Base-by-base conservation (phyloP, 2,329 filamentous ascomycete species). In the Fusarium pseudonygamai region DNA sequence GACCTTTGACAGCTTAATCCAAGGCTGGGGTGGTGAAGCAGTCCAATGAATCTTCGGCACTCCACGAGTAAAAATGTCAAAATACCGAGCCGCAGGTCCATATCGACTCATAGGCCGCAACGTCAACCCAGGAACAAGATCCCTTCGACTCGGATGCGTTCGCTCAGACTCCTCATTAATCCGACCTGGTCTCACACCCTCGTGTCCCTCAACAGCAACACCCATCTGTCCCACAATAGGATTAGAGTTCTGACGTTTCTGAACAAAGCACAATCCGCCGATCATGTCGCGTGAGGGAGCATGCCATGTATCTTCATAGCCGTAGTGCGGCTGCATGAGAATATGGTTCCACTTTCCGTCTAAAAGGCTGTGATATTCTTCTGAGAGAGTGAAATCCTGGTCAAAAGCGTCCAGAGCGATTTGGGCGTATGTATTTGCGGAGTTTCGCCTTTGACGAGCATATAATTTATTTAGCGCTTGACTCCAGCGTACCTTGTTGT, bases 51-150 rank as follows among this genome's bases (percentile, higher is more conserved):
- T 89, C 13, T 83, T 81, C 6, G 83, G 80, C 1, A 85, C 86
- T 20, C 91, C 90, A 7, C 89, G 86, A 12, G 86, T 87, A 75
- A 89, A 93, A 34, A 93, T 82, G 28, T 93, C 91, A 60, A 93
- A 88, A 84, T 88, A 92, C 43, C 90, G 85, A 0, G 83, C 85
- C 3, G 79, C 75, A 0, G 86, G 84, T 4, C 89, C 89, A 64
- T 91, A 92, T 0, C 86, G 88, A 68, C 89, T 89, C 64, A 93
- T 83, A 0, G 87, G 82, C 14, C 88, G 87, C 7, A 91, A 81
- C 0, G 85, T 84, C 7, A 92, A 83, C 30, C 92, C 91, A 1
- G 91, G 90, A 11, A 93, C 87, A 22, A 84, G 77, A 73, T 81
- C 82, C 3, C 73, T 71, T 49, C 66, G 79, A 69, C 64, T 85